Conservation (phyloP, 129 eudicot species). For the Cynara cardunculus region DNA sequence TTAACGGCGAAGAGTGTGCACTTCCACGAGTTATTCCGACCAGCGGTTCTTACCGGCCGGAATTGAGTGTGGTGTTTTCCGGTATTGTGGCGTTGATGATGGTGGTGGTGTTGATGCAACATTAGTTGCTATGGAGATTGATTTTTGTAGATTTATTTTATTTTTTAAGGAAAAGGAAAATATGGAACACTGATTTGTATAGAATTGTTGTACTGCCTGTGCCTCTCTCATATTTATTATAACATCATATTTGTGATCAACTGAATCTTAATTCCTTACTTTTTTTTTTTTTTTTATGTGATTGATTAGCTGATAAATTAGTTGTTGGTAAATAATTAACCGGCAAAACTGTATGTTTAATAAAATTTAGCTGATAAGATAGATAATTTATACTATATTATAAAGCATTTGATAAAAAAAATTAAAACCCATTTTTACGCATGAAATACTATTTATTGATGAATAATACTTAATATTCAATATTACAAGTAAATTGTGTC, state of each 20-base stretch:
- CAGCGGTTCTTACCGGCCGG: constrained; percentile 26
- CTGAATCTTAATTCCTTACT: background rate
- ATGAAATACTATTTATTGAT: no score
- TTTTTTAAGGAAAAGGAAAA: constrained; percentile 25
- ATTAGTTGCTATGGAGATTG: constrained; percentile 19
- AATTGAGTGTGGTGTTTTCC: constrained; percentile 10
- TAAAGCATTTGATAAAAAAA: no score
- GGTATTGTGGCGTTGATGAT: constrained; percentile 32
- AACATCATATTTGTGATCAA: background rate
- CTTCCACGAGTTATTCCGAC: constrained; percentile 58
- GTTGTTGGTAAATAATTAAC: no score
- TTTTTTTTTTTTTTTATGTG: no score
- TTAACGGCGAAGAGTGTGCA: constrained; percentile 90
- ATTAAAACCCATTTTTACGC: no score
- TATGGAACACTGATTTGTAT: constrained; percentile 28
- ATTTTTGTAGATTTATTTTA: constrained; percentile 42
- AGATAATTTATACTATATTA: no score
- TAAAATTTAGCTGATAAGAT: no score
- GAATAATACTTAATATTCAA: no score
- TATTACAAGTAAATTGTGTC: no score
- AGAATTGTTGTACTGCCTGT: constrained; percentile 32
- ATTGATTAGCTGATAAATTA: no score
- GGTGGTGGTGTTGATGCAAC: constrained; percentile 30
- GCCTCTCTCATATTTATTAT: no score
- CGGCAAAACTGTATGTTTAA: no score